Evolutionary conservation across 2,329 filamentous ascomycete species (phyloP).

Genomic region (Colletotrichum tamarilloi): DNA sequence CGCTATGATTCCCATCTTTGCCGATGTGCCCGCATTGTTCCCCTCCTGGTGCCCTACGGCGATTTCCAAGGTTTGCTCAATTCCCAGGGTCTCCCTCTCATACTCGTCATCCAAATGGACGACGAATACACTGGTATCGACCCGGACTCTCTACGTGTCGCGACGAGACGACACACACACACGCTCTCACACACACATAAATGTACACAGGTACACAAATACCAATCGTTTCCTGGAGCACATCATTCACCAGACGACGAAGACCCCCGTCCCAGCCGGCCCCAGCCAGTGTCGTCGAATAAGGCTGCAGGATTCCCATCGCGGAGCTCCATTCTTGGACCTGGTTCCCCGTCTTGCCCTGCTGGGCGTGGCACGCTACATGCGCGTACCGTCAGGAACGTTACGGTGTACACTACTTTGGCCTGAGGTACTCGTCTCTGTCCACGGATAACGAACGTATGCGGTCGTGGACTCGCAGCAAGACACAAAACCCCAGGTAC

Average conservation of each 20-base stretch:
- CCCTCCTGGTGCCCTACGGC: slow-evolving; percentile 7
- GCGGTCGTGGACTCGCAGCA: not conserved
- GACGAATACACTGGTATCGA: not conserved
- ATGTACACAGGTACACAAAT: not conserved
- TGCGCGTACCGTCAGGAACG: slow-evolving; percentile 29
- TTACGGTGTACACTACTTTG: not conserved
- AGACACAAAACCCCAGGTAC: not conserved
- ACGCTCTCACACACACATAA: not conserved
- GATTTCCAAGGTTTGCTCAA: not conserved
- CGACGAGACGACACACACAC: slow-evolving; percentile 1
- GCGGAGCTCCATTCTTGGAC: slow-evolving; percentile 16
- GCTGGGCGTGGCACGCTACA: slow-evolving; percentile 10
- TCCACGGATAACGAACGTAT: not conserved
- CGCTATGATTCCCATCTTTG: not conserved
- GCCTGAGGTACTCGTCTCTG: not conserved
- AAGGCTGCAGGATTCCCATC: slow-evolving; percentile 29
- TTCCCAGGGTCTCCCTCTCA: slow-evolving; percentile 25
- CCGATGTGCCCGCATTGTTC: slow-evolving; percentile 20
- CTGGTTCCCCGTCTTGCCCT: slow-evolving; percentile 25
- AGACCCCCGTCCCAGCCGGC: not conserved
- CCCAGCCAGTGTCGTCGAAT: slow-evolving; percentile 29
- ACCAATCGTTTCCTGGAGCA: slow-evolving; percentile 21
- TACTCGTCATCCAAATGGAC: slow-evolving; percentile 12
- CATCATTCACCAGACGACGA: slow-evolving; percentile 33
- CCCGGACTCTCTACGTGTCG: slow-evolving; percentile 4